These are phyloP conservation scores for Neurospora crassa DNA, from an alignment of 2,329 filamentous ascomycete genomes.

Conservation along the genomic window DNA sequence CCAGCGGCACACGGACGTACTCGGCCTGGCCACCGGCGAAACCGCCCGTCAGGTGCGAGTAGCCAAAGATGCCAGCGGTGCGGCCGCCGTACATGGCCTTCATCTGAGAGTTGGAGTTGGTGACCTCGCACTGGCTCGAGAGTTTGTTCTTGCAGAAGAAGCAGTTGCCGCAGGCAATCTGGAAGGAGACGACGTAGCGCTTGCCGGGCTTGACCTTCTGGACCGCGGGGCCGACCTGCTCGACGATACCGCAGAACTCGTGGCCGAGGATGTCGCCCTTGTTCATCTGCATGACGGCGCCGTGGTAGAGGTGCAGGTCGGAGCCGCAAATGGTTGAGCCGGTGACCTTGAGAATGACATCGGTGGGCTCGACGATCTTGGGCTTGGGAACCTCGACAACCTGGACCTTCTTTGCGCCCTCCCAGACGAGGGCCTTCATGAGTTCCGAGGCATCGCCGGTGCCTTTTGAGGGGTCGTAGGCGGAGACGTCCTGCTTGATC, in stretches of 20 bases:
- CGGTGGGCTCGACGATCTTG: constrained; percentile 59
- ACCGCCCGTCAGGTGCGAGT: constrained; percentile 72
- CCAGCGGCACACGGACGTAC: constrained; percentile 73
- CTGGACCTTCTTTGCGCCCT: constrained; percentile 69
- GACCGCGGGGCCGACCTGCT: constrained; percentile 44
- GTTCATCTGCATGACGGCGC: constrained; percentile 46
- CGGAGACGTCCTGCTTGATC: constrained; percentile 59
- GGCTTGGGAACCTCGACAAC: constrained; percentile 62
- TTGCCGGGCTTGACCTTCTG: constrained; percentile 48
- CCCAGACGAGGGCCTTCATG: constrained; percentile 78
- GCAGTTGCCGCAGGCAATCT: constrained; percentile 66
- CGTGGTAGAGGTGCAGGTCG: constrained; percentile 49
- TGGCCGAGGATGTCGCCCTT: constrained; percentile 60
- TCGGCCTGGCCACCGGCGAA: constrained; percentile 85
- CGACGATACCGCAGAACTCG: constrained; percentile 48
- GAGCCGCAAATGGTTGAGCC: constrained; percentile 50
- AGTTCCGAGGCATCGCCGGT: constrained; percentile 42
- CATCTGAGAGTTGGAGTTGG: constrained; percentile 61
- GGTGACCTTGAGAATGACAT: constrained; percentile 74
- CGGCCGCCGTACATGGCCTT: constrained; percentile 71
- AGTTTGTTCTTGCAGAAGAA: constrained; percentile 72
- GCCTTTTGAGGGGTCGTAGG: constrained; percentile 32
- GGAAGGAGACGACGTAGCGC: constrained; percentile 76
- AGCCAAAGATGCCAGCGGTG: constrained; percentile 66
- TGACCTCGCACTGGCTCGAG: constrained; percentile 70